Evolutionary conservation across 1,284 basidiomycete genomes (phyloP), one percentile per base, ranked within the genome.

Genomic region (Thecaphora thlaspeos): DNA sequence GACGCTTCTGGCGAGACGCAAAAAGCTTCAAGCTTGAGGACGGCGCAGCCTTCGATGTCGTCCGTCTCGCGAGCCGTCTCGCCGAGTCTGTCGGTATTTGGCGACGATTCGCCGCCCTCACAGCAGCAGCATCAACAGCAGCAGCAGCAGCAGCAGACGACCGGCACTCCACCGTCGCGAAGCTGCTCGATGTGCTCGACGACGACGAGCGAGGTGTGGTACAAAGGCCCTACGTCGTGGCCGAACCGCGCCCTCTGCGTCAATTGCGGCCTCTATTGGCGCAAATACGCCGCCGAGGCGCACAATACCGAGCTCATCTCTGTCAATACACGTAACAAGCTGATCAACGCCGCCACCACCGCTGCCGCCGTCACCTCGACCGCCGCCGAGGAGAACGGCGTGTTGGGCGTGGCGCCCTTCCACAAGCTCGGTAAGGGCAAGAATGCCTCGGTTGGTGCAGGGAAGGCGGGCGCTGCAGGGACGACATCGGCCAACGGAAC

Each of bases 241-340:
- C 45, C 63, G 8, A 72, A 75, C 37, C 60, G 66, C 5, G 67
- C 58, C 14, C 51, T 77, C 17, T 77, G 75, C 46, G 55, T 68
- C 37, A 63, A 62, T 36, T 77, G 75, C 45, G 75, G 75, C n/a
- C 52, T 75, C 21, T 62, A 71, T 40, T 77, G 75, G 75, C 63
- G 75, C 36, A 77, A 75, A 48, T 77, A 77, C 47, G 75, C 75
- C 10, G 73, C 73, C 10, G 73, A 76, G 39, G 60, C 64, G 14
- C 66, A 58, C 36, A 68, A 61, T 10, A 57, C 59, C 12, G 66
- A 70, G 15, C 51, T 71, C 12, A 55, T 70, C 4, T 66, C 70
- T 18, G 52, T 59, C 47, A 68, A 55, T 37, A 62, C 62, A 12
- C 55, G 63, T 17, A 63, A 66, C 48, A 67, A 67, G 44, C n/a